Conservation (phyloP, 768 basidiomycete genomes). For the Trametes meyenii region DNA sequence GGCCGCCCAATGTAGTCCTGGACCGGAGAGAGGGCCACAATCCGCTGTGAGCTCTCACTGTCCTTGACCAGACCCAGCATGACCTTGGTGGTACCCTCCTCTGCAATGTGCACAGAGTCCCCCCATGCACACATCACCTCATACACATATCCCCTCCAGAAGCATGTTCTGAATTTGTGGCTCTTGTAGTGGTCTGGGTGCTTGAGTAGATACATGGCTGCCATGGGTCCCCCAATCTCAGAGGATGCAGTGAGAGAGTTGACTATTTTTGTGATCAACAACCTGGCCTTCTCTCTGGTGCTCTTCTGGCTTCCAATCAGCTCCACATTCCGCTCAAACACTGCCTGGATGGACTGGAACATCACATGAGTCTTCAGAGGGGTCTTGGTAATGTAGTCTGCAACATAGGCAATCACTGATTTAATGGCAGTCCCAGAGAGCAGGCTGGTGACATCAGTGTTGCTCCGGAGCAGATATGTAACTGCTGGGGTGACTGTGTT, state of each 20-base stretch:
- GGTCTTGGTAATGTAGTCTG: constrained; percentile 1
- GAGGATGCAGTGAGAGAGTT: constrained; percentile 5
- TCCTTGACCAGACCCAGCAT: constrained; percentile 6
- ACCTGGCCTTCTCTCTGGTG: not conserved
- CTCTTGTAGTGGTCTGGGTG: constrained; percentile 24
- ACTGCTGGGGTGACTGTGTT: not conserved
- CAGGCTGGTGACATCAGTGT: constrained; percentile 4
- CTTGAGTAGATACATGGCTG: constrained; percentile 18
- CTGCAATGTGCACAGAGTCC: not conserved
- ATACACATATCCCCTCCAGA: constrained; percentile 12
- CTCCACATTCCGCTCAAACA: not conserved
- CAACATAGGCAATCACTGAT: not conserved
- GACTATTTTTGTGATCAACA: constrained; percentile 8
- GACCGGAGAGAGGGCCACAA: constrained; percentile 12
- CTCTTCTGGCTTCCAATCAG: not conserved
- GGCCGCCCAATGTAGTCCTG: constrained; percentile 16
- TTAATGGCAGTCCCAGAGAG: constrained; percentile 4
- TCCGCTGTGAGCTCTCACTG: not conserved
- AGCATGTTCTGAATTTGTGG: constrained; percentile 16
- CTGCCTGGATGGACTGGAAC: constrained; percentile 1
- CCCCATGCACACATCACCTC: constrained; percentile 1
- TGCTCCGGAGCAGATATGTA: not conserved
- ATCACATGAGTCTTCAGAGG: constrained; percentile 1
- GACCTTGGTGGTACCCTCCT: constrained; percentile 1
- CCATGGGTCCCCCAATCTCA: constrained; percentile 23